phyloP scores from a whole-genome alignment of 2,329 filamentous ascomycete genomes.

The Nannizziopsis arthrosporioides region DNA sequence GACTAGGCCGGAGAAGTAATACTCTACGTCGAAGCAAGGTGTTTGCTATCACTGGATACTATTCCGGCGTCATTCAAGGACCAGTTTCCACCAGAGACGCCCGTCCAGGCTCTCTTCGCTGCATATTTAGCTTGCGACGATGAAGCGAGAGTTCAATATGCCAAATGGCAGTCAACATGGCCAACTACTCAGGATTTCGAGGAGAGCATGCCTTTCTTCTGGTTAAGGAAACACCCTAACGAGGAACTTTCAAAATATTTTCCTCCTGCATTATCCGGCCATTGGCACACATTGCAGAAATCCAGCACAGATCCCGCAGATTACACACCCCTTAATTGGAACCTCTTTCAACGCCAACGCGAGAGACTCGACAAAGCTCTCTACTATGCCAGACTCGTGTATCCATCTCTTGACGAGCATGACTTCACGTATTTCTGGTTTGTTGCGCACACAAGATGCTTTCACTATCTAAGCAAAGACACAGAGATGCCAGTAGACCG shows the following conservation, averaged over 20 bases:
- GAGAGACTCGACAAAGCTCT: constrained; percentile 43
- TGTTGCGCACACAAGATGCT: constrained; percentile 49
- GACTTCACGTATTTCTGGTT: constrained; percentile 48
- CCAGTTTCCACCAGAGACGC: constrained; percentile 43
- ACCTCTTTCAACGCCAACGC: constrained; percentile 40
- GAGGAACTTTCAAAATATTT: constrained; percentile 20
- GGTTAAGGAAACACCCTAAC: constrained; percentile 30
- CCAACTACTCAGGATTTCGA: constrained; percentile 52
- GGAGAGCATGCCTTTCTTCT: constrained; percentile 46
- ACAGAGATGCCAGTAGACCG: constrained; percentile 27
- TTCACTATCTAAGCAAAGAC: constrained; percentile 43
- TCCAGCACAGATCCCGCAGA: constrained; percentile 22
- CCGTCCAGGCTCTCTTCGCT: constrained; percentile 63
- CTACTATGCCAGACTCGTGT: constrained; percentile 32
- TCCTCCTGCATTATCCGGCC: constrained; percentile 29
- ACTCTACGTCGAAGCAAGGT: constrained; percentile 51
- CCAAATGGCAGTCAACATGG: constrained; percentile 50
- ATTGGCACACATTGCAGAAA: constrained; percentile 25
- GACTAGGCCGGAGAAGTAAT: constrained; percentile 48
- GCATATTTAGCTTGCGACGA: constrained; percentile 47
- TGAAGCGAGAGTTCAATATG: constrained; percentile 39
- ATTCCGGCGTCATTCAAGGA: constrained; percentile 44
- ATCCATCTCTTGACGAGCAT: constrained; percentile 34
- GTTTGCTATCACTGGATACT: constrained; percentile 54
- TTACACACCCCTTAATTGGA: constrained; percentile 27